Percentiles rank a stretch among this genome's conserved stretches.
Conservation (phyloP, 768 basidiomycete genomes). For the Mycena maculata region DNA sequence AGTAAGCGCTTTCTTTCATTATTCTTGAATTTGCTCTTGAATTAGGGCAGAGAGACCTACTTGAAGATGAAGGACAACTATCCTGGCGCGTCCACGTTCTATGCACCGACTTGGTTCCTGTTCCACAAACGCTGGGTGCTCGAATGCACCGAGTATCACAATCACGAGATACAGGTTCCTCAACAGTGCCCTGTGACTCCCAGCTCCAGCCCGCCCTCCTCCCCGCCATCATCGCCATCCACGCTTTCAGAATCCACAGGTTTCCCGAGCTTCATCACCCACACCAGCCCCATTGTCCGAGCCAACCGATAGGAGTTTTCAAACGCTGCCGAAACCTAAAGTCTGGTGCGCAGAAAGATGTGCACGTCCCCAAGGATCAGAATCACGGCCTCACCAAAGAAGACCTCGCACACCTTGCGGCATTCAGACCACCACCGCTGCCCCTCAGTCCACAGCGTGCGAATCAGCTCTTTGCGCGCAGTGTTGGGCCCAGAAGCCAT, state of each 20-base stretch:
- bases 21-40: background rate
- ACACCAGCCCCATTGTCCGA: background rate
- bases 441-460: background rate
- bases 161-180: background rate
- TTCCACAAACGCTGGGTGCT: background rate
- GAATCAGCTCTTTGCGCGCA: slow-evolving; percentile 1
- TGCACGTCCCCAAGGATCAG: no score
- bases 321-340: background rate
- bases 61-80: background rate
- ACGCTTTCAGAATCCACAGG: no score
- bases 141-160: slow-evolving; percentile 2
- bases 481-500: background rate
- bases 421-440: no score
- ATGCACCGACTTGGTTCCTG: background rate
- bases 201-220: background rate
- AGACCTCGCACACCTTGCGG: no score
- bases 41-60: background rate
- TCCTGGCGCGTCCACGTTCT: background rate
- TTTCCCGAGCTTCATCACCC: background rate
- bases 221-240: background rate
- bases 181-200: no score
- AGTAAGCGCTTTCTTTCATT: no score
- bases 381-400: no score
- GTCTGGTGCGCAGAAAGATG: background rate
- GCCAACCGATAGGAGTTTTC: background rate